A percentile compares a stretch with the other conserved stretches of the same genome.
Conservation (phyloP, 352 stramenopile species). For the Nothophytophthora sp. region DNA sequence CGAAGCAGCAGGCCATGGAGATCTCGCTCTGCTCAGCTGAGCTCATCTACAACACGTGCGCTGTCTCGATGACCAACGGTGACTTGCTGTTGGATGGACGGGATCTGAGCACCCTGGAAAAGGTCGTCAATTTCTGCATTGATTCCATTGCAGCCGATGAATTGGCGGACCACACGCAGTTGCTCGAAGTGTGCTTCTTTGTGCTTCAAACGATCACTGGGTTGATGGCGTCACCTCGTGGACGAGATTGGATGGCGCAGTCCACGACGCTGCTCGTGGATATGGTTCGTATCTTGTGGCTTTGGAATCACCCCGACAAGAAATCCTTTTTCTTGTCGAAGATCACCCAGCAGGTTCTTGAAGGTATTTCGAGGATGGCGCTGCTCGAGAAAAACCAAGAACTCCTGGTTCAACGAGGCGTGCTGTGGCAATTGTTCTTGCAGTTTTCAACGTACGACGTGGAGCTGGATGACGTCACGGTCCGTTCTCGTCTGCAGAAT, state of each 20-base stretch:
- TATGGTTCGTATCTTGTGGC: conserved; percentile 72
- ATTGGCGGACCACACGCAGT: conserved; percentile 25
- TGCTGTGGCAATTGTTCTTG: conserved; percentile 71
- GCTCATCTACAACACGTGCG: conserved; percentile 70
- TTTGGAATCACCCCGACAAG: conserved; percentile 59
- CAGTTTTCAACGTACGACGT: conserved; percentile 74
- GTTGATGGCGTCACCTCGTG: conserved; percentile 51
- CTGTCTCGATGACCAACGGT: conserved; percentile 55
- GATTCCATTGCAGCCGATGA: conserved; percentile 46
- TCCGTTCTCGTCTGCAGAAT: conserved; percentile 41
- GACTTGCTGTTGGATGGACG: conserved; percentile 55
- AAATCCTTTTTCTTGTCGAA: conserved; percentile 61
- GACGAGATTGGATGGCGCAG: conserved; percentile 60
- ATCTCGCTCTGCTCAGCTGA: conserved; percentile 69
- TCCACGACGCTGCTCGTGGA: conserved; percentile 70
- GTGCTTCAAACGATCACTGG: conserved; percentile 75
- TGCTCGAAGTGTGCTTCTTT: conserved; percentile 58
- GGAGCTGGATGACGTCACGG: conserved; percentile 52
- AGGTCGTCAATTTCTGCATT: conserved; percentile 72
- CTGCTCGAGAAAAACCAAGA: conserved; percentile 63
- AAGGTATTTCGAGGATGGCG: conserved; percentile 76
- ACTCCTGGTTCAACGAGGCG: conserved; percentile 43
- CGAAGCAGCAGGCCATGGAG: conserved; percentile 39
- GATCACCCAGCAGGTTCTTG: conserved; percentile 71
- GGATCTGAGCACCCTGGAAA: conserved; percentile 54